Conservation (phyloP, 768 basidiomycete genomes). For the Hygrophorus pudorinus region DNA sequence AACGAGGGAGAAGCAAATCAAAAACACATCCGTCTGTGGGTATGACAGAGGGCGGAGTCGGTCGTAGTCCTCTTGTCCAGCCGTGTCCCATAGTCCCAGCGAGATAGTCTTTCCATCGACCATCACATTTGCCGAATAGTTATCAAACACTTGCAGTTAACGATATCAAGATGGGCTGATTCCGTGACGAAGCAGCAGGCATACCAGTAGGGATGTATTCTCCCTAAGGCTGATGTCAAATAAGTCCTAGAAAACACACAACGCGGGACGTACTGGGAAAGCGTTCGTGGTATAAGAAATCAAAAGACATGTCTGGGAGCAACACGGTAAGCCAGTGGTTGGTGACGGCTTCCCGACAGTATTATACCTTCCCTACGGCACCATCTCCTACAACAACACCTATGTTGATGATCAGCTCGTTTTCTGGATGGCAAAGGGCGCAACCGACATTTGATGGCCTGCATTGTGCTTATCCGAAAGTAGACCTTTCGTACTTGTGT, state of each 20-base stretch:
- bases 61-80: constrained; percentile 99
- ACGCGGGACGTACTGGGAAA: constrained; percentile 61
- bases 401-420: constrained; percentile 30
- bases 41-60: constrained; percentile 96
- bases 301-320: constrained; percentile 83
- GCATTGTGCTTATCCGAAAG: constrained; percentile 38
- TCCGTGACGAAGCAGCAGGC: constrained; percentile 8
- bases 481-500: constrained; percentile 7
- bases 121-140: constrained; percentile 98
- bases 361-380: constrained; percentile 94
- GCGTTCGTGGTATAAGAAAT: constrained; percentile 99
- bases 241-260: constrained; percentile 6
- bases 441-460: constrained; percentile 84
- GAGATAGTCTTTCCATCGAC: constrained; percentile 99
- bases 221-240: constrained; percentile 43
- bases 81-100: constrained; percentile 99
- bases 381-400: constrained; percentile 99
- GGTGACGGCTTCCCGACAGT: constrained; percentile 10
- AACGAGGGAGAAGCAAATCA: constrained; percentile 98
- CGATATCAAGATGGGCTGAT: background rate
- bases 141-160: constrained; percentile 76
- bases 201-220: constrained; percentile 94
- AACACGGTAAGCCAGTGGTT: constrained; percentile 8
- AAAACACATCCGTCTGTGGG: constrained; percentile 98
- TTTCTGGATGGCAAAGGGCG: constrained; percentile 8